These are phyloP conservation scores for Rhododendron griersonianum DNA, from an alignment of 148 eudicot species.

Conservation along the genomic window DNA sequence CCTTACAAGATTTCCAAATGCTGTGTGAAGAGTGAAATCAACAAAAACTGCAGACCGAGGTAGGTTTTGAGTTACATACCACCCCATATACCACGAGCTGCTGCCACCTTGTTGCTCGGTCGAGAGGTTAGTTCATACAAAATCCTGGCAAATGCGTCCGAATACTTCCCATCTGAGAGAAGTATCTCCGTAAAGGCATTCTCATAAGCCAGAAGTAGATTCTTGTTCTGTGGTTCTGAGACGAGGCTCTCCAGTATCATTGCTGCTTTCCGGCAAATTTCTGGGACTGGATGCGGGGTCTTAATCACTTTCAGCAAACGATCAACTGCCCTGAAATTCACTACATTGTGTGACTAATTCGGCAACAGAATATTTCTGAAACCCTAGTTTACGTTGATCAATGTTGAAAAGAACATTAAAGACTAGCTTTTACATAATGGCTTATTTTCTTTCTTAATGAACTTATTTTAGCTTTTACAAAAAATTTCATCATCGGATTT, in stretches of 20 bases:
- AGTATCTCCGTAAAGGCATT: slow-evolving; percentile 87
- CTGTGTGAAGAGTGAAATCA: neutral
- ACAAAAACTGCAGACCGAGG: neutral
- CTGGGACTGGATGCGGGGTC: slow-evolving; percentile 86
- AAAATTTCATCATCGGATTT: neutral
- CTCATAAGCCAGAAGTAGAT: slow-evolving; percentile 72
- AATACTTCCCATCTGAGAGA: slow-evolving; percentile 74
- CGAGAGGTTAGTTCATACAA: slow-evolving; percentile 83
- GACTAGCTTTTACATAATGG: neutral
- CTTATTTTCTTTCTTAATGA: neutral
- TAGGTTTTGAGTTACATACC: slow-evolving; percentile 50
- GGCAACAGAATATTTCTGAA: neutral
- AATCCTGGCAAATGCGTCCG: slow-evolving; percentile 84
- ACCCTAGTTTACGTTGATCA: neutral
- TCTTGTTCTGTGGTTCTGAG: slow-evolving; percentile 84
- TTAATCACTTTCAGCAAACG: slow-evolving; percentile 74
- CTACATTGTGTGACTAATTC: neutral
- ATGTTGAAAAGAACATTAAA: neutral
- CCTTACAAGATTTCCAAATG: neutral
- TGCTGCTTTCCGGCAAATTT: slow-evolving; percentile 84
- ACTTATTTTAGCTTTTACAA: neutral
- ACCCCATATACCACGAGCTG: slow-evolving; percentile 90
- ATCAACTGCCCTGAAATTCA: slow-evolving; percentile 75
- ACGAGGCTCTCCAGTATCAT: slow-evolving; percentile 78
- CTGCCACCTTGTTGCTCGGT: slow-evolving; percentile 63